These are phyloP conservation scores for Zea mays DNA, from an alignment of 176 grass and related monocot genomes.

Conservation along the genomic window Zm-B73-REFERENCE-NAM-5.0 NC_050103.1:73763001-73763500, in stretches of 20 bases:
- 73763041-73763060: neutral
- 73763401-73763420: neutral
- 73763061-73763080: conserved; percentile 22
- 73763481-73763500: conserved; percentile 63
- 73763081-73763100: too few species aligned
- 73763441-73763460: neutral
- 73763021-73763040: neutral
- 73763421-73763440: too few species aligned
- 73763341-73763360: conserved; percentile 47
- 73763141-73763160: conserved; percentile 34
- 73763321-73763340: conserved; percentile 79
- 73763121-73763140: conserved; percentile 29
- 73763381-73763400: conserved; percentile 23
- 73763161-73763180: too few species aligned
- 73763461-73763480: conserved; percentile 33
- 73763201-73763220: too few species aligned
- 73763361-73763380: conserved; percentile 23
- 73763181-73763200: too few species aligned
- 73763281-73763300: conserved; percentile 62
- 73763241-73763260: too few species aligned
- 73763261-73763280: too few species aligned
- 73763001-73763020: neutral
- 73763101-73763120: too few species aligned
- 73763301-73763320: conserved; percentile 88
- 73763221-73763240: conserved; percentile 41